Evolutionary conservation across 2,329 filamentous ascomycete species (phyloP).

Genomic region (Colletotrichum sp.): DNA sequence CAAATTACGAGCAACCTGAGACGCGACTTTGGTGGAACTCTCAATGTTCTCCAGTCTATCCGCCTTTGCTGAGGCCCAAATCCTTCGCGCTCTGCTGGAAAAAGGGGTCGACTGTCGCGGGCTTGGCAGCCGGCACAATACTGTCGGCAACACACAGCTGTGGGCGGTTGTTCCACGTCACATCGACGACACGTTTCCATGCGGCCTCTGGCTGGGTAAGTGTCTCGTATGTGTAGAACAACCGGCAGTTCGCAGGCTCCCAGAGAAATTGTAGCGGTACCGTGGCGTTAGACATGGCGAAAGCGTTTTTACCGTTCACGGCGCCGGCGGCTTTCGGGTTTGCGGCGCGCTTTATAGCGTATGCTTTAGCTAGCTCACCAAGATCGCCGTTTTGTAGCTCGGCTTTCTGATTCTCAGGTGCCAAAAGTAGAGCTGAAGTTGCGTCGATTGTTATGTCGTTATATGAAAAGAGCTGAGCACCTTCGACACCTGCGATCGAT

Average conservation of each 20-base stretch:
- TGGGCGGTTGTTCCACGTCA: slow-evolving; percentile 35
- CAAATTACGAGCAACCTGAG: too few relatives aligned
- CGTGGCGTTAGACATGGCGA: slow-evolving; percentile 30
- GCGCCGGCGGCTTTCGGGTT: slow-evolving; percentile 27
- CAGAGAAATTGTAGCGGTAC: slow-evolving; percentile 51
- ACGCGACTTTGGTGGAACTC: too few relatives aligned
- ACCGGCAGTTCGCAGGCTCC: slow-evolving; percentile 50
- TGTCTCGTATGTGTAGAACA: slow-evolving; percentile 52
- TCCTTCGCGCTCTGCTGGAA: slow-evolving; percentile 1
- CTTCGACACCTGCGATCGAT: slow-evolving; percentile 54
- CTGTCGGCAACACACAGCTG: slow-evolving; percentile 37
- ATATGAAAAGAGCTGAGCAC: slow-evolving; percentile 40
- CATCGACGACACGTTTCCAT: slow-evolving; percentile 44
- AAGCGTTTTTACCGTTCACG: slow-evolving; percentile 42
- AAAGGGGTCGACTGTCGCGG: slow-evolving; percentile 23
- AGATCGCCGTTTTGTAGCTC: slow-evolving; percentile 28
- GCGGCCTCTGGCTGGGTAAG: slow-evolving; percentile 39
- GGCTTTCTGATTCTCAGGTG: slow-evolving; percentile 18
- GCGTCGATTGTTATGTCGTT: slow-evolving; percentile 30
- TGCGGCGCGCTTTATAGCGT: slow-evolving; percentile 33
- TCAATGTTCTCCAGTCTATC: background rate
- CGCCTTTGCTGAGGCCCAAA: background rate
- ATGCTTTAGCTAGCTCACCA: slow-evolving; percentile 35
- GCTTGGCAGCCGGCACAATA: slow-evolving; percentile 23
- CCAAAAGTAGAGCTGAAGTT: slow-evolving; percentile 27